A percentile compares a stretch with the other conserved stretches of the same genome.
phyloP scores from a whole-genome alignment of 1,139 yeast genomes.

The Sugiyamaella neomexicana region DNA sequence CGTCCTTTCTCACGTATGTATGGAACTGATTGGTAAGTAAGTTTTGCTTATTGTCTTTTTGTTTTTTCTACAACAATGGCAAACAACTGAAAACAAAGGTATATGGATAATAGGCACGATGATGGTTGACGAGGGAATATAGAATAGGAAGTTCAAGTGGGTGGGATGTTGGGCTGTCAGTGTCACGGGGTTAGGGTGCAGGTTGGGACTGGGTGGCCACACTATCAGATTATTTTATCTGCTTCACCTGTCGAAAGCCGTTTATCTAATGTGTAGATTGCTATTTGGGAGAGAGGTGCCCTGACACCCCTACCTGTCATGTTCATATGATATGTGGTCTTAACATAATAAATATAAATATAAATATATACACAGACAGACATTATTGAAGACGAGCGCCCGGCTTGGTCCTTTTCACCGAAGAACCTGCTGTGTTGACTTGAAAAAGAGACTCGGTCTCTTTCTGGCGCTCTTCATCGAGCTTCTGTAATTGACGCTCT shows the following conservation, averaged over 20 bases:
- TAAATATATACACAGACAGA: background rate
- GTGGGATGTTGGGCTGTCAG: background rate
- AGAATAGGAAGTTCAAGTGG: background rate
- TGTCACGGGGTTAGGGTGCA: background rate
- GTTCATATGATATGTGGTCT: too few relatives aligned
- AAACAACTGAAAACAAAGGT: too few relatives aligned
- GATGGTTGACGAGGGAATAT: too few relatives aligned
- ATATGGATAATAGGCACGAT: too few relatives aligned
- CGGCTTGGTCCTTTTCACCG: background rate
- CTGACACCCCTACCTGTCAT: too few relatives aligned
- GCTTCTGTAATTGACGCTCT: conserved; percentile 43
- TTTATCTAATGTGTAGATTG: background rate
- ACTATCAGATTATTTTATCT: too few relatives aligned
- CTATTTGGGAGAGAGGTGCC: background rate
- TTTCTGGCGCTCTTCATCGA: conserved; percentile 38
- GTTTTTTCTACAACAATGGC: background rate
- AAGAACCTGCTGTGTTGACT: background rate
- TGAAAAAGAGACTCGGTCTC: conserved; percentile 34
- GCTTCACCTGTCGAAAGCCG: background rate
- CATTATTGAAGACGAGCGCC: background rate
- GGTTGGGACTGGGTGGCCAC: conserved; percentile 7
- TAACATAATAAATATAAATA: background rate
- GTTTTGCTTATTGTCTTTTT: too few relatives aligned
- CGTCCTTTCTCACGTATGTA: too few relatives aligned
- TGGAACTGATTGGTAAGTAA: too few relatives aligned